Conservation (phyloP, 2,329 filamentous ascomycete genomes). For the Beauveria sp. region DNA sequence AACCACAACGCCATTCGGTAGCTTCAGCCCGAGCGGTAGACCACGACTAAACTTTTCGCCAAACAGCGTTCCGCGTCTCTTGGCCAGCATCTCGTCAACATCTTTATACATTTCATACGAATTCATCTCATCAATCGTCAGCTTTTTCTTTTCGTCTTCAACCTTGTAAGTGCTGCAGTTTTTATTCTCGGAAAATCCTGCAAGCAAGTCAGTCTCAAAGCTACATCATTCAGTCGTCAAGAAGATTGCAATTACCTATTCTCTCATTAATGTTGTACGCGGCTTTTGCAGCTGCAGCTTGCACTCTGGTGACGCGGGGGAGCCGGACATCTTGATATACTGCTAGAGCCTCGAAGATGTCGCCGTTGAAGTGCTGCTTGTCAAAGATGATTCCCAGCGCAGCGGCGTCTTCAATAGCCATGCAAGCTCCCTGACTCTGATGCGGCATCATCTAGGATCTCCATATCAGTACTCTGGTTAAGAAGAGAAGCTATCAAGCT, state of each 20-base stretch:
- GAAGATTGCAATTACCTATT: conserved; percentile 33
- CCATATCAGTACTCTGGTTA: neutral
- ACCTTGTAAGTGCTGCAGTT: conserved; percentile 51
- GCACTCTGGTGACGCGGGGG: conserved; percentile 48
- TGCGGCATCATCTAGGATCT: conserved; percentile 56
- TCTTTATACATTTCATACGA: conserved; percentile 54
- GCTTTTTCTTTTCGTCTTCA: conserved; percentile 49
- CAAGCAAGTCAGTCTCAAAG: neutral
- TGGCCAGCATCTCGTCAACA: conserved; percentile 40
- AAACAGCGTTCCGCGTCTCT: conserved; percentile 25
- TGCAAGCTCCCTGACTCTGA: conserved; percentile 61
- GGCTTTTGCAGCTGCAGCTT: conserved; percentile 49
- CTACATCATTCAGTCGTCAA: conserved; percentile 6
- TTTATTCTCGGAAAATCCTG: conserved; percentile 56
- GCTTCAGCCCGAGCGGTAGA: conserved; percentile 38
- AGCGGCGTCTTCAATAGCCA: conserved; percentile 61
- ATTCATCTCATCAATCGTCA: conserved; percentile 66
- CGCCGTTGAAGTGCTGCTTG: conserved; percentile 35
- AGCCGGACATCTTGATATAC: conserved; percentile 47
- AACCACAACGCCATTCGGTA: conserved; percentile 40
- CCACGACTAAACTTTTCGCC: conserved; percentile 32
- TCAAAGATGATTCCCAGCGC: conserved; percentile 55
- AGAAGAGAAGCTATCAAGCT: too few species aligned
- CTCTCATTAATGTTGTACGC: conserved; percentile 56
- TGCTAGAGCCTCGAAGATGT: conserved; percentile 38